Evolutionary conservation across 768 basidiomycete genomes (phyloP), one percentile per base, ranked within the genome.

Genomic region (Tylopilus felleus): DNA sequence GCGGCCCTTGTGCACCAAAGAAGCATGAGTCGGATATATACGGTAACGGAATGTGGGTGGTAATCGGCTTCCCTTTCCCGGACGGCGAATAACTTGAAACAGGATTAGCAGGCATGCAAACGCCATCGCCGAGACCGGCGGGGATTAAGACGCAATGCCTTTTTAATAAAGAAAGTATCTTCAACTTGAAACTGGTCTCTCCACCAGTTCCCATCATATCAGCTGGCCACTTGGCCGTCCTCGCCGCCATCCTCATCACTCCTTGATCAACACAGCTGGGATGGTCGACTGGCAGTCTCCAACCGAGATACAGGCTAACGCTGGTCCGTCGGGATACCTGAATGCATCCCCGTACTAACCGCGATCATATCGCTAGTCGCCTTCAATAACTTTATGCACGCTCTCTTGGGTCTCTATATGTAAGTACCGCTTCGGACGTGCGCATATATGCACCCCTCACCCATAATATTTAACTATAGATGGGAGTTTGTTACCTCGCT

Each of bases 401-500:
- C 70, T 42, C 66, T 85, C 51, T 71, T 85, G 12, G 84, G 84
- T 7, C 62, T 86, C 21, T 86, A 85, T 60, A 74, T 82, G 83
- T 79, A 58, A 54, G 79, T 73, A 39, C 33, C 40, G n/a, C 21
- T n/a, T 38, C 23, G 33, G 19, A 23, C 41, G 35, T 4, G 33
- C 21, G 42, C 58, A 47, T 50, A 56, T 56, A 63, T 43, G 39
- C 52, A 25, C 22, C 40, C 27, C 46, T 53, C n/a, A 40, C 40
- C 44, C 49, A 36, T 27, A 8, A 12, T 28, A 21, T 39, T 31
- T n/a, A n/a, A n/a, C 14, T 44, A 49, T 58, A 86, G 84, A 45
- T 87, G 85, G 85, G 85, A 88, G 66, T 84, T 82, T 71, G 75
- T 78, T 57, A 80, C 78, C 10, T 83, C 84, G 22, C 65, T 86